Conservation (phyloP, 1,284 basidiomycete species). For the Puccinia coronata region DNA sequence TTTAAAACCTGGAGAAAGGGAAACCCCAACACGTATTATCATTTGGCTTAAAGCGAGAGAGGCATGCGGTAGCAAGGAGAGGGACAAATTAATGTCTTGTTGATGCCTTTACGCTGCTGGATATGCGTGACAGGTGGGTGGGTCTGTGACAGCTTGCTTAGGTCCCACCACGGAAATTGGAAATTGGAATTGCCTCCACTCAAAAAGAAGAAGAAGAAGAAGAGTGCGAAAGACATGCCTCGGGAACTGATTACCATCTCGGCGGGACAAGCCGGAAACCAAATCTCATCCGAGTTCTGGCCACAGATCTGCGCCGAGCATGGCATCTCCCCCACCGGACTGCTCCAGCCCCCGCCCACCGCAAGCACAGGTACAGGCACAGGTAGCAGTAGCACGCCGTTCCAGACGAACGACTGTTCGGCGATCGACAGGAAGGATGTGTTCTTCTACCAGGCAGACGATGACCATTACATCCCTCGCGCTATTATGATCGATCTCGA, state of each 20-base stretch:
- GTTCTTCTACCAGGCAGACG: conserved; percentile 99
- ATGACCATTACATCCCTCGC: conserved; percentile 97
- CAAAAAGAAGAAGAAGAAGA: too few species aligned
- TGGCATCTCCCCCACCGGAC: conserved; percentile 84
- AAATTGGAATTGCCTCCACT: too few species aligned
- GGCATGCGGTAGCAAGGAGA: too few species aligned
- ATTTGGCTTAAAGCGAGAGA: too few species aligned
- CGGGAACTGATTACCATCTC: conserved; percentile 83
- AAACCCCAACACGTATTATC: too few species aligned
- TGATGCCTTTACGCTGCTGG: too few species aligned
- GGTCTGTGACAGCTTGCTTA: too few species aligned
- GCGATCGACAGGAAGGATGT: conserved; percentile 86
- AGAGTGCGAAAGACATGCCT: too few species aligned
- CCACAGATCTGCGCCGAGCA: conserved; percentile 93
- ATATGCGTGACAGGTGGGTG: too few species aligned
- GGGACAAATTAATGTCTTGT: too few species aligned
- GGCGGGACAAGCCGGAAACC: conserved; percentile 93
- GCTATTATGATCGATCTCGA: conserved; percentile 97
- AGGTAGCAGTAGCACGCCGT: neutral
- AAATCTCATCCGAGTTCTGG: conserved; percentile 93
- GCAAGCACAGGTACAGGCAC: neutral
- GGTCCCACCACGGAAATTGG: too few species aligned
- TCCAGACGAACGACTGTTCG: conserved; percentile 42
- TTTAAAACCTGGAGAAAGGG: too few species aligned
- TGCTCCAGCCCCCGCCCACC: conserved; percentile 45